phyloP scores from a whole-genome alignment of 192 early-diverging fungal genomes.

The Backusella australiensis region DNA sequence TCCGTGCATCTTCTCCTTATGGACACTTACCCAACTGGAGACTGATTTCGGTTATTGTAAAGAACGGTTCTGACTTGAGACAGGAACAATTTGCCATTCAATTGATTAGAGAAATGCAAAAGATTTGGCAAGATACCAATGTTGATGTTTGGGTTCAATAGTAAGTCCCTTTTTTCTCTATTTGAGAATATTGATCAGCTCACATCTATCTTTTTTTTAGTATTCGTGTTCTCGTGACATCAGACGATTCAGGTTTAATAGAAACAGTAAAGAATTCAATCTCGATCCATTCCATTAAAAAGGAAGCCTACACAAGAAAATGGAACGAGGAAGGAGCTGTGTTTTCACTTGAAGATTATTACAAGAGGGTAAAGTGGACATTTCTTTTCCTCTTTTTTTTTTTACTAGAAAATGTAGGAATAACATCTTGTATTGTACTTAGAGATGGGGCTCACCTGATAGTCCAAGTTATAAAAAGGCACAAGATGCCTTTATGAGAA shows the following conservation, averaged over 20 bases:
- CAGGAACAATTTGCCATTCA: conserved; percentile 98
- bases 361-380: conserved; percentile 57
- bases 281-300: conserved; percentile 96
- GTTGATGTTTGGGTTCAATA: conserved; percentile 89
- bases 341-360: conserved; percentile 92
- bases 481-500: conserved; percentile 92
- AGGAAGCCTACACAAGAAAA: conserved; percentile 82
- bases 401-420: background rate
- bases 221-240: conserved; percentile 87
- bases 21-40: conserved; percentile 84
- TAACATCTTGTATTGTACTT: background rate
- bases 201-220: conserved; percentile 21
- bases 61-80: conserved; percentile 91
- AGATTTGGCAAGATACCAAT: conserved; percentile 82
- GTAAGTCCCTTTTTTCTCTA: conserved; percentile 48
- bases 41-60: conserved; percentile 91
- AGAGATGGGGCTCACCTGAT: conserved; percentile 80
- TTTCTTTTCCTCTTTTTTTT: background rate
- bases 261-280: conserved; percentile 95
- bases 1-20: conserved; percentile 82
- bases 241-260: conserved; percentile 88
- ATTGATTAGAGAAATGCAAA: conserved; percentile 88
- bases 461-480: conserved; percentile 77
- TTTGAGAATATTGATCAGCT: background rate
- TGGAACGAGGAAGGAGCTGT: conserved; percentile 68